Evolutionary conservation across 257 asterid species (phyloP).

Genomic region (Ilex asprella): DNA sequence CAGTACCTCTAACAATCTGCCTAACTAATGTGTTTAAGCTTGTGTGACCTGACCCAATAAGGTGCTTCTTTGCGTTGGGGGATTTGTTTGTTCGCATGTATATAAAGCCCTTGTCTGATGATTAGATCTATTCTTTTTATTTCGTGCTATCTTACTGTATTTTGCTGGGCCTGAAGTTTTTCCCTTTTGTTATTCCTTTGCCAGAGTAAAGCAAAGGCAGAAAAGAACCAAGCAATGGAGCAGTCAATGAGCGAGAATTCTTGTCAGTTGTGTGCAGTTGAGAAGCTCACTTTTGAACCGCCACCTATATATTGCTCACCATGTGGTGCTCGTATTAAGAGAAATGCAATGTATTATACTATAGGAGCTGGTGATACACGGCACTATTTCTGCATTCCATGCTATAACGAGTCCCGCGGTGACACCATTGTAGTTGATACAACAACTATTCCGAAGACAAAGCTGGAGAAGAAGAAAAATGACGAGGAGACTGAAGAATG

Average conservation of each 20-base stretch:
- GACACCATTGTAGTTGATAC: slow-evolving; percentile 75
- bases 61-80: too few species aligned
- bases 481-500: slow-evolving; percentile 96
- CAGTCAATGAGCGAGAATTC: slow-evolving; percentile 88
- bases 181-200: slow-evolving; percentile 9
- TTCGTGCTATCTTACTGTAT: too few species aligned
- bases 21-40: too few species aligned
- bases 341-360: slow-evolving; percentile 90
- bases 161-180: too few species aligned
- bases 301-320: slow-evolving; percentile 92
- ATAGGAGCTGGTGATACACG: slow-evolving; percentile 90
- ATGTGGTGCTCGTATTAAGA: slow-evolving; percentile 90
- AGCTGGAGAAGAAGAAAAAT: slow-evolving; percentile 83
- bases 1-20: too few species aligned
- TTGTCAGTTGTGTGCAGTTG: slow-evolving; percentile 98
- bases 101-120: too few species aligned
- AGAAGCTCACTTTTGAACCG: slow-evolving; percentile 93
- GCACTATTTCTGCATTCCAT: slow-evolving; percentile 77
- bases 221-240: slow-evolving; percentile 91
- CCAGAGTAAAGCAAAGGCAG: slow-evolving; percentile 95
- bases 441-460: slow-evolving; percentile 57
- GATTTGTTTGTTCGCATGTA: too few species aligned
- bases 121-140: too few species aligned
- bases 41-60: too few species aligned
- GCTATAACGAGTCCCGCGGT: slow-evolving; percentile 89